A percentile compares a stretch with the other conserved stretches of the same genome.
These are phyloP conservation scores for Schizothecium vesticola DNA, from an alignment of 495 filamentous ascomycete species.

Conservation along the genomic window DNA sequence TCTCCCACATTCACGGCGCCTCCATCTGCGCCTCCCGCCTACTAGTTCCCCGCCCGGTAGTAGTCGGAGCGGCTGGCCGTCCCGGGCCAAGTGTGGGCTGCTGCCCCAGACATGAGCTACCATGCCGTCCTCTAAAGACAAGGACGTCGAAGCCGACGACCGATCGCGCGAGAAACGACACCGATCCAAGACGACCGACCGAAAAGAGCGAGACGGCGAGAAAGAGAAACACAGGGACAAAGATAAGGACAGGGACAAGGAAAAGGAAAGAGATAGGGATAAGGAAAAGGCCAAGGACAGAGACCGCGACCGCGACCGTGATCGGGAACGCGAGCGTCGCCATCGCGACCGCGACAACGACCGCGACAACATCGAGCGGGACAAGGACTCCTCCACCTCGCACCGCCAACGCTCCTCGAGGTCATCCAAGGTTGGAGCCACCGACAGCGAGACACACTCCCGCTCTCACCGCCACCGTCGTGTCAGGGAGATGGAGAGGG, in stretches of 20 bases:
- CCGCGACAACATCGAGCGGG: conserved; percentile 21
- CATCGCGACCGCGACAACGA: conserved; percentile 17
- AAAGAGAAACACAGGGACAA: conserved; percentile 24
- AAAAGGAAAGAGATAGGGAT: conserved; percentile 19
- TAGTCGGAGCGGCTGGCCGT: conserved; percentile 12
- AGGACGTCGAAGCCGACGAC: conserved; percentile 36
- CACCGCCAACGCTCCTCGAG: conserved; percentile 29
- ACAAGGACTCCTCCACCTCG: conserved; percentile 21
- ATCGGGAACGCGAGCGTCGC: conserved; percentile 12
- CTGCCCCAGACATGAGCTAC: conserved; percentile 34
- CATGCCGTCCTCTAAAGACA: conserved; percentile 45
- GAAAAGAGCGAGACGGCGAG: conserved; percentile 29
- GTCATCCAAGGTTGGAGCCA: conserved; percentile 32
- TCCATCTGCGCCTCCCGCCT: background rate
- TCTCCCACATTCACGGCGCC: background rate
- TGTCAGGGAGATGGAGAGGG: conserved; percentile 37
- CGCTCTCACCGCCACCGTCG: conserved; percentile 37
- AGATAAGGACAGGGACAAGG: conserved; percentile 25
- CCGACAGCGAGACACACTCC: conserved; percentile 36
- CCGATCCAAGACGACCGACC: conserved; percentile 27
- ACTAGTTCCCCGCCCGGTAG: conserved; percentile 4
- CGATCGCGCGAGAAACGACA: conserved; percentile 38
- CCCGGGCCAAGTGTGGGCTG: conserved; percentile 23
- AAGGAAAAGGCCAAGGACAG: conserved; percentile 20
- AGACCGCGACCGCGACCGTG: conserved; percentile 21